These are phyloP conservation scores for Solanum habrochaites DNA, from an alignment of 257 asterid species.

Conservation along the genomic window DNA sequence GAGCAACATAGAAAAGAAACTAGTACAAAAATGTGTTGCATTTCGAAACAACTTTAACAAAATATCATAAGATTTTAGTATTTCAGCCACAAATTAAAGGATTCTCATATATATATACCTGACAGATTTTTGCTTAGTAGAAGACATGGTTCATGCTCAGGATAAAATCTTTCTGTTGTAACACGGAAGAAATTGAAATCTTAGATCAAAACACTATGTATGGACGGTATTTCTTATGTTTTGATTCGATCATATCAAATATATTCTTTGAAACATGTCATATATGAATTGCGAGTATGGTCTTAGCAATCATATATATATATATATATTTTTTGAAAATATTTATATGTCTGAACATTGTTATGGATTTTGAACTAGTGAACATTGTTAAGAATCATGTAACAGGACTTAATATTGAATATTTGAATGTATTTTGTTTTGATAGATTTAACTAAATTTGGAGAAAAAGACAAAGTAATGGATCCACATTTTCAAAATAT, in stretches of 20 bases:
- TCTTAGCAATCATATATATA: neutral
- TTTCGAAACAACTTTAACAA: too few species aligned
- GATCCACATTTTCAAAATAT: neutral
- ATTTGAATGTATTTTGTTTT: neutral
- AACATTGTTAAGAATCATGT: neutral
- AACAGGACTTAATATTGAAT: neutral
- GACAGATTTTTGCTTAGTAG: neutral
- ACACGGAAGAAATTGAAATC: neutral
- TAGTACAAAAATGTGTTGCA: neutral
- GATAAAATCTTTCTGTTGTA: neutral
- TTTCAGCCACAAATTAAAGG: neutral
- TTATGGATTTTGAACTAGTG: neutral
- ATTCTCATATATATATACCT: neutral
- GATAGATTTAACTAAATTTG: neutral
- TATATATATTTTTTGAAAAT: neutral
- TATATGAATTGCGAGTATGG: neutral
- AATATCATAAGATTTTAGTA: neutral
- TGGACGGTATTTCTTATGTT: neutral
- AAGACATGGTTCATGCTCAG: neutral
- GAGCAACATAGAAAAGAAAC: neutral
- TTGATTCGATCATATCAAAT: neutral
- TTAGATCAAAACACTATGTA: neutral
- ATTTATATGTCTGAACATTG: neutral
- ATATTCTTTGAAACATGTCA: neutral
- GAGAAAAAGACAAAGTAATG: neutral